Percentiles rank a stretch among this genome's conserved stretches.
Evolutionary conservation across 257 asterid species (phyloP).

Genomic region (Plantago elongata): DNA sequence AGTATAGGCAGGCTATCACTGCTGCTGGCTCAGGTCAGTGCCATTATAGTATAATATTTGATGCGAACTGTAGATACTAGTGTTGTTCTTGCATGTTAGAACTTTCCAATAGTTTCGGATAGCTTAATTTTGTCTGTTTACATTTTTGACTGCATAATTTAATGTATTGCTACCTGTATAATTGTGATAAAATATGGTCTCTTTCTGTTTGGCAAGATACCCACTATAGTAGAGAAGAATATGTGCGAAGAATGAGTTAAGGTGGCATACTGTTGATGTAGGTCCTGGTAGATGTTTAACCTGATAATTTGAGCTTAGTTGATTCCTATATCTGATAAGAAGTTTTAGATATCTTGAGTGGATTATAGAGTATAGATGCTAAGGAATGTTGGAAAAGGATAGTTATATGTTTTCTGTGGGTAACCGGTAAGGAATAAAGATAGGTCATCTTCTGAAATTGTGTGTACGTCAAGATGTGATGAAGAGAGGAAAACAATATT

Average conservation of each 20-base stretch:
- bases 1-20: constrained; percentile 91
- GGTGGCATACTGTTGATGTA: background rate
- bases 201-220: constrained; percentile 13
- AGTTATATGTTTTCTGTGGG: background rate
- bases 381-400: background rate
- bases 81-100: background rate
- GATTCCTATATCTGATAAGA: constrained; percentile 6
- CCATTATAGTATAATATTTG: constrained; percentile 21
- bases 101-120: background rate
- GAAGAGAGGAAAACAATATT: constrained; percentile 16
- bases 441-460: constrained; percentile 10
- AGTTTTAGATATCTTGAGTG: background rate
- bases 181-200: background rate
- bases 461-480: constrained; percentile 14
- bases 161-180: background rate
- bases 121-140: constrained; percentile 4
- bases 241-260: background rate
- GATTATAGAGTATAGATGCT: constrained; percentile 9
- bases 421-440: constrained; percentile 5
- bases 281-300: constrained; percentile 5
- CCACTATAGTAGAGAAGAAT: constrained; percentile 20
- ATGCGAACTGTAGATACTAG: background rate
- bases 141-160: background rate
- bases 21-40: constrained; percentile 98
- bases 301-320: constrained; percentile 10